Evolutionary conservation across 352 stramenopile genomes (phyloP).

Genomic region (Globisporangium ultimum): DNA sequence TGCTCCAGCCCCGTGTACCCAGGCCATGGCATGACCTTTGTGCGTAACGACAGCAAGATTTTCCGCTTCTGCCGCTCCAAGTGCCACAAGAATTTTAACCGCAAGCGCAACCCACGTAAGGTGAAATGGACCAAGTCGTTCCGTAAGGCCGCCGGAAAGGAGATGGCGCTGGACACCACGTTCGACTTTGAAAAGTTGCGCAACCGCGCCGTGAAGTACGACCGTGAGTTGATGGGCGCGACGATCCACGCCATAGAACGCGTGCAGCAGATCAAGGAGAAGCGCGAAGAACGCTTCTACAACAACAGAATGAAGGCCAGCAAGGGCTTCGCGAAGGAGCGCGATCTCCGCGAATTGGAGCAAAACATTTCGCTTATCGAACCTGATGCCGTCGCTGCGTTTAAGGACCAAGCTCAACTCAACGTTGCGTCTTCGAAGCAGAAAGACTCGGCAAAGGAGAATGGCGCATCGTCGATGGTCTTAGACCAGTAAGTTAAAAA

Average conservation of each 20-base stretch:
- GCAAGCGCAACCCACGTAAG: conserved; percentile 99
- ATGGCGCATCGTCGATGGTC: conserved; percentile 67
- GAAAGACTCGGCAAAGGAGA: conserved; percentile 57
- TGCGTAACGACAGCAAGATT: conserved; percentile 99
- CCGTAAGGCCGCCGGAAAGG: conserved; percentile 97
- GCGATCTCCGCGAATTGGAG: conserved; percentile 80
- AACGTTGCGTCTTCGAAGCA: conserved; percentile 59
- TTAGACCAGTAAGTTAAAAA: conserved; percentile 81
- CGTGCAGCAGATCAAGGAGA: conserved; percentile 96
- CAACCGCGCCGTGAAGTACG: conserved; percentile 99
- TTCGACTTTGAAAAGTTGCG: conserved; percentile 99
- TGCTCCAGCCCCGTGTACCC: conserved; percentile 99
- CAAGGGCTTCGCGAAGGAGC: conserved; percentile 75
- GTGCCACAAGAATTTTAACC: conserved; percentile 99
- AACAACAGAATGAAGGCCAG: conserved; percentile 95
- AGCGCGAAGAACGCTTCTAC: conserved; percentile 96
- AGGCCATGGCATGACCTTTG: conserved; percentile 98
- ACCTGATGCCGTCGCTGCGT: conserved; percentile 52
- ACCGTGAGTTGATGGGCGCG: conserved; percentile 98
- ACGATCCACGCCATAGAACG: conserved; percentile 98
- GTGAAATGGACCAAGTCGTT: conserved; percentile 99
- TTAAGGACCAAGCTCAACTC: conserved; percentile 80
- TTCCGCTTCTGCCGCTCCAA: conserved; percentile 99
- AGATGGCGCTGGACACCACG: conserved; percentile 99
- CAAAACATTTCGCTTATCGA: conserved; percentile 86